A percentile compares a stretch with the other conserved stretches of the same genome.
phyloP scores from a whole-genome alignment of 2,329 filamentous ascomycete genomes.

The Colletotrichum sp. region DNA sequence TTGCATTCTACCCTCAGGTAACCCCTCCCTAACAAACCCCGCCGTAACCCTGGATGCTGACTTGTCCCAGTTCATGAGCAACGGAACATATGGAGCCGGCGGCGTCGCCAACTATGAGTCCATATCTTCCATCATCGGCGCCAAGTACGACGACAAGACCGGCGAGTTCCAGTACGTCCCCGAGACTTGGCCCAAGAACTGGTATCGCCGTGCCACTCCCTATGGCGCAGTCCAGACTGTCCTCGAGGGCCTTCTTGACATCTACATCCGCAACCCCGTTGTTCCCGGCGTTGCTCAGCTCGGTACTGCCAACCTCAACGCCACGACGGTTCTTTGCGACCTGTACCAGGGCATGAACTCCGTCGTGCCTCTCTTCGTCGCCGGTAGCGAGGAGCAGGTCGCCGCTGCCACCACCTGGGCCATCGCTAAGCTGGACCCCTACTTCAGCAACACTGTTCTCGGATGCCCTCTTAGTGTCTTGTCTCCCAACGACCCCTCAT shows the following conservation, averaged over 20 bases:
- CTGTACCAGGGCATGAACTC: constrained; percentile 8
- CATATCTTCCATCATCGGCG: constrained; percentile 12
- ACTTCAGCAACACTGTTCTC: not conserved
- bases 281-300: not conserved
- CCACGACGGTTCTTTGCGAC: constrained; percentile 3
- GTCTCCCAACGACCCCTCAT: not conserved
- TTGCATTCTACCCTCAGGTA: constrained; percentile 13
- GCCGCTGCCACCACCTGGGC: constrained; percentile 5
- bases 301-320: constrained; percentile 1
- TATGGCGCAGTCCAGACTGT: not conserved
- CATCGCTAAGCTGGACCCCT: constrained; percentile 5
- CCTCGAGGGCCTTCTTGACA: not conserved
- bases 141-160: constrained; percentile 1
- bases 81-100: constrained; percentile 3
- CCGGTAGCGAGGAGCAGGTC: not conserved
- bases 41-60: not conserved
- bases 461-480: not conserved
- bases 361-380: not conserved
- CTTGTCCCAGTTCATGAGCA: constrained; percentile 2
- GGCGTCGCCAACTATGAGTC: constrained; percentile 17
- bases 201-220: constrained; percentile 13
- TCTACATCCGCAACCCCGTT: constrained; percentile 6
- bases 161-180: constrained; percentile 14
- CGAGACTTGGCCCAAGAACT: constrained; percentile 15
- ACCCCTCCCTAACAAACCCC: too few relatives aligned